Evolutionary conservation across 2,329 filamentous ascomycete genomes (phyloP), one percentile per base, ranked within the genome.

Genomic region (Teratosphaeria epicoccoides): DNA sequence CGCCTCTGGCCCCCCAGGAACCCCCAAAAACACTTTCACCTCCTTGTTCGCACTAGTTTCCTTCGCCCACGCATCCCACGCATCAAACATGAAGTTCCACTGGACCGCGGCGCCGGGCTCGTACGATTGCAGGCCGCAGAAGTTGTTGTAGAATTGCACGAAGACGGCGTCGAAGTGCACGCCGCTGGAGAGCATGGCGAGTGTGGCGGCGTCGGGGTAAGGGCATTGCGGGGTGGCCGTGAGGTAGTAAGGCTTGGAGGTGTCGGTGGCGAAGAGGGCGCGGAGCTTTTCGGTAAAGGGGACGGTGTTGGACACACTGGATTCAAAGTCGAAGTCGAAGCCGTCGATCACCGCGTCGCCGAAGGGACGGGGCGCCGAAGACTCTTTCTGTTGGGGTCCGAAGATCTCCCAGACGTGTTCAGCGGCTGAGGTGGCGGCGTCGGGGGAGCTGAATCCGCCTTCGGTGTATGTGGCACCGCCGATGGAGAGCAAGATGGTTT

Each of bases 241-340:
- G 53, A 72, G 61, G 58, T 66, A 72, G 58, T 67, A 71, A 78
- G 80, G 37, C 50, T 66, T 67, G 0, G 55, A 52, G 1, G 53
- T 52, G 43, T 63, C 58, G n/a, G 57, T 50, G 46, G 59, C 59
- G 59, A 67, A 66, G 1, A 58, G 26, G 6, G 53, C 49, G 24
- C 68, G 65, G 1, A 73, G 59, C 4, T 61, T 60, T n/a, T 51
- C 50, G 14, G 63, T 67, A 33, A 72, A 65, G 43, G 58, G 88
- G 69, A 67, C 77, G 69, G 84, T 80, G 68, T 86, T 82, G 46
- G 67, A 67, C 12, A 78, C 76, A 2, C 68, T 66, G 4, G 78
- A 73, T 69, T 88, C 85, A 55, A 88, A 82, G 65, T 89, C 85
- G 57, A 88, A 81, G 68, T 89, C 85, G 65, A 89, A 88, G 4